Percentiles rank a stretch among this genome's conserved stretches.
Evolutionary conservation across 1,139 yeast genomes (phyloP).

Genomic region (Yueomyces sp.): DNA sequence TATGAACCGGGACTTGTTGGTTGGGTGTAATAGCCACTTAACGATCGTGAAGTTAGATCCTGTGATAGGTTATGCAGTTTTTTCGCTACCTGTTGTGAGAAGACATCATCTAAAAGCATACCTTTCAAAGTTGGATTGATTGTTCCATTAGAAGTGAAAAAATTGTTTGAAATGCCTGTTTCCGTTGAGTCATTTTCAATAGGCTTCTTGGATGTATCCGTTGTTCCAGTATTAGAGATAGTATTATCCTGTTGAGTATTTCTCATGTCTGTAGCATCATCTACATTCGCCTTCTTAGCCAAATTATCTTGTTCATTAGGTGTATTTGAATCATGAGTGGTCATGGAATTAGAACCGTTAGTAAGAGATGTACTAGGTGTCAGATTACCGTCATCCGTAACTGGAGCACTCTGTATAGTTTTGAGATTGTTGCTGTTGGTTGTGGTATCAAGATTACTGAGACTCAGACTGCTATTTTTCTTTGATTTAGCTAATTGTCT

Average conservation of each 20-base stretch:
- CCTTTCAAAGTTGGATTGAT: slow-evolving; percentile 2
- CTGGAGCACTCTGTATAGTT: too few species aligned
- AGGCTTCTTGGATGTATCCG: too few species aligned
- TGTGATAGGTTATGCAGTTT: slow-evolving; percentile 16
- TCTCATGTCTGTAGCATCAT: too few species aligned
- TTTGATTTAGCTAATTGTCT: slow-evolving; percentile 6
- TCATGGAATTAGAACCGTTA: too few species aligned
- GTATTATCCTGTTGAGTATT: too few species aligned
- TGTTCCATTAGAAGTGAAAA: neutral
- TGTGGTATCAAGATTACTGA: neutral
- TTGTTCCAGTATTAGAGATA: neutral
- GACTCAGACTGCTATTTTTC: neutral
- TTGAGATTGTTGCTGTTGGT: neutral
- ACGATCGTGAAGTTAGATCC: slow-evolving; percentile 14
- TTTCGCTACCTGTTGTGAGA: slow-evolving; percentile 19
- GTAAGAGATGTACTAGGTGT: too few species aligned
- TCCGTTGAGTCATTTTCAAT: too few species aligned
- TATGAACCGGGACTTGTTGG: slow-evolving; percentile 21
- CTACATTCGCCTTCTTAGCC: too few species aligned
- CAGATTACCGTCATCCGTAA: too few species aligned
- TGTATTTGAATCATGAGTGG: neutral
- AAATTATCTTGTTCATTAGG: neutral
- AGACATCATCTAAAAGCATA: slow-evolving; percentile 12
- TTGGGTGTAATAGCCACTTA: slow-evolving; percentile 21
- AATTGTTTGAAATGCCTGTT: too few species aligned